Base-by-base conservation (phyloP, 2,329 filamentous ascomycete genomes). In the Fusarium multiceps region DNA sequence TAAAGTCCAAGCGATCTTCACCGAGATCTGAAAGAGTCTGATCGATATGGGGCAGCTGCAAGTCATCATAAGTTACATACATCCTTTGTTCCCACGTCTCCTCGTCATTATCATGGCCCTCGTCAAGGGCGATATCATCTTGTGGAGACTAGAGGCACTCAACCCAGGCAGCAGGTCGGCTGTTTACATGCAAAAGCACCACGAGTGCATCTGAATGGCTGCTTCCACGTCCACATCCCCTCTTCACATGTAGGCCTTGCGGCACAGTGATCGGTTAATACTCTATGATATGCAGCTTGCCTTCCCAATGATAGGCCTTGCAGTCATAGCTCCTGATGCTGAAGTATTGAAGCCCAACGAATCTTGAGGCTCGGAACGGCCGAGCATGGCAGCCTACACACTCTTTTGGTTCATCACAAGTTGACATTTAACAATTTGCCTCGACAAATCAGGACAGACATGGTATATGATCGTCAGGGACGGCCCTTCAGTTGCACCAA, bases 271-370 rank as follows among this genome's bases (percentile, higher is more conserved):
- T 60, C 25, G 46, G 50, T 53, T 53, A 49, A 48, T 34, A 30
- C 40, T 61, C 51, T 57, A 41, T 32, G 21, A 34, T 59, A 72
- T 63, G 65, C 60, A 42, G 55, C 46, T 18, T 42, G 55, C 53
- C 34, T 49, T 59, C 46, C 60, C 43, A 54, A 70, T 58, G 28
- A 71, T 68, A 55, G 57, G 50, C 59, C 57, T 62, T 63, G 58
- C 68, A 68, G 68, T 49, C 42, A 37, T 37, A 37, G 43, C 25
- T 47, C 23, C 66, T 59, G 59, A 64, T 71, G 62, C 70, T 59
- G 57, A 66, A 69, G 62, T 59, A 55, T 69, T 63, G 58, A 47
- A 66, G 66, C 67, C 72, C 45, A 72, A 71, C 61, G 66, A 66
- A 59, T 49, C 48, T 30, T 48, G 49, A 42, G 67, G 47, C 45